Evolutionary conservation across 2,329 filamentous ascomycete genomes (phyloP), one percentile per base, ranked within the genome.

Genomic region (Monosporascus ibericus): DNA sequence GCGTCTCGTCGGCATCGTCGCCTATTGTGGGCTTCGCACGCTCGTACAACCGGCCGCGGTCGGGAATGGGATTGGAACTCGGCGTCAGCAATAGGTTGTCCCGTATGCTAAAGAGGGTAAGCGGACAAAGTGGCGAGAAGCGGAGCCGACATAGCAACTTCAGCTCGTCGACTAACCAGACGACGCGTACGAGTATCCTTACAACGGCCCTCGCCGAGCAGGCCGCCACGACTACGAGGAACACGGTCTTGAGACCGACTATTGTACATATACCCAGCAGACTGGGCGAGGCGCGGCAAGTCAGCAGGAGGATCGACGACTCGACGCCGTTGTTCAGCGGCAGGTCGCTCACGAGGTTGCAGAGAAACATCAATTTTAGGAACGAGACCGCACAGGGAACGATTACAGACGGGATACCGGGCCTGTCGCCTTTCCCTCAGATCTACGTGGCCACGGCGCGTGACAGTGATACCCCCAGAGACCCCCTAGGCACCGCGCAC

Each of bases 211-310:
- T 62, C 37, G 58, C 53, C 2, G 63, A 65, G 47, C 60, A 63
- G 44, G 60, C 64, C 6, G 60, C 58, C 8, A 63, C 55, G 4
- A 62, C 61, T 44, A 63, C 56, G 30, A 58, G 58, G 8, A 65
- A 64, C 27, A 44, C 62, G 25, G 54, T 67, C 37, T 60, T 59
- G 18, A 62, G 53, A 38, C 66, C 66, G 20, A 67, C 65, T 4
- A 62, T 68, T 46, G 61, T 68, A 50, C 65, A 67, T 50, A 66
- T 68, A 55, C 61, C 65, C 5, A 65, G 64, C 44, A 58, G 62
- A 37, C 61, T 60, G 25, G 62, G 62, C n/a, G 65, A 68, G 48
- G 54, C 27, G 27, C 63, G 64, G 20, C 63, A 60, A 40, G 47
- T 65, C 47, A 66, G 63, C 44, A 57, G 65, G 44, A 58, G 64